Evolutionary conservation across 305 asterid genomes (phyloP).

Genomic region (Ilex paraguariensis): DNA sequence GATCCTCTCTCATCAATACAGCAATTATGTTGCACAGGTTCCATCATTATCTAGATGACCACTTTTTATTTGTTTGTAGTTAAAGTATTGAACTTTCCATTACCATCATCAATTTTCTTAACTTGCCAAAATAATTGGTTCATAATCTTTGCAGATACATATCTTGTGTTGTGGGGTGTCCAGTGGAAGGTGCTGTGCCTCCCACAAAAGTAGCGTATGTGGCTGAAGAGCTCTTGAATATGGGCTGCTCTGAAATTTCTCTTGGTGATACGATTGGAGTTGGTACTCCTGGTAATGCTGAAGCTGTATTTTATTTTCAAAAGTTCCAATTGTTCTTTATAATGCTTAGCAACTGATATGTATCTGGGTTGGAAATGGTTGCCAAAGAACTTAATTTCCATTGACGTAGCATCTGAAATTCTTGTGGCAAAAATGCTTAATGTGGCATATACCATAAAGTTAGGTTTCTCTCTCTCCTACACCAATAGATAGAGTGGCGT

Average conservation of each 20-base stretch:
- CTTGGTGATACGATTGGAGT: slow-evolving; percentile 94
- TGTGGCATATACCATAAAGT: too few species aligned
- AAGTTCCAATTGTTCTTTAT: too few species aligned
- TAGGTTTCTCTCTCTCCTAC: too few species aligned
- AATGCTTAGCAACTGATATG: too few species aligned
- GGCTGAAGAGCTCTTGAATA: slow-evolving; percentile 64
- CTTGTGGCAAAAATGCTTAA: too few species aligned
- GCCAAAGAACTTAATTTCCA: too few species aligned
- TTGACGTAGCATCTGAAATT: too few species aligned
- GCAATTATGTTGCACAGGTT: too few species aligned
- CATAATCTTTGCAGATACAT: slow-evolving; percentile 50
- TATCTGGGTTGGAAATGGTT: too few species aligned
- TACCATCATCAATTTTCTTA: slow-evolving; percentile 1
- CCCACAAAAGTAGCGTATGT: slow-evolving; percentile 81
- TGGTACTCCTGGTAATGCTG: slow-evolving; percentile 83
- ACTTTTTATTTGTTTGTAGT: slow-evolving; percentile 7
- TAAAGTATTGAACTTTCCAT: too few species aligned
- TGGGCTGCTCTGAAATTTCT: slow-evolving; percentile 92
- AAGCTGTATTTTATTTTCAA: background rate
- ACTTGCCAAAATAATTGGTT: slow-evolving; percentile 12
- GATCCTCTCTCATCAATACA: too few species aligned
- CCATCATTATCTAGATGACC: background rate
- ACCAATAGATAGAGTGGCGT: too few species aligned
- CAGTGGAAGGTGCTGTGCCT: slow-evolving; percentile 78
- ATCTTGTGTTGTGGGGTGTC: slow-evolving; percentile 92